Conservation (phyloP, 371 early-diverging fungal genomes). For the Dinochytrium kinnereticum region DNA sequence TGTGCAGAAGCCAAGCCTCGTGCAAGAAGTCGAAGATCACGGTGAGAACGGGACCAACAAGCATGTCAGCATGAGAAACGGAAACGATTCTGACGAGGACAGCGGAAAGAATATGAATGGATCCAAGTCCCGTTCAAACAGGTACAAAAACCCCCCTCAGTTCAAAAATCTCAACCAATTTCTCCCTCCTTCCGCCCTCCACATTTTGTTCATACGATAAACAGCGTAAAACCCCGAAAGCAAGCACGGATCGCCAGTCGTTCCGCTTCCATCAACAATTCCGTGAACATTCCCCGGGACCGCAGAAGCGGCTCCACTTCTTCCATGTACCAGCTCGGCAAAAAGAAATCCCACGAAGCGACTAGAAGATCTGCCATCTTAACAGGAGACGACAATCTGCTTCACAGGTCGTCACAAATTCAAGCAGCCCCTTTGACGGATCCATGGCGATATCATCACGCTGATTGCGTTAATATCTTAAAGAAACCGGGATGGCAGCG, state of each 20-base stretch:
- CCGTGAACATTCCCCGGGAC: neutral
- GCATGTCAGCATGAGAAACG: neutral
- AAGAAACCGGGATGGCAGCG: slow-evolving; percentile 31
- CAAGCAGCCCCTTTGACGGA: neutral
- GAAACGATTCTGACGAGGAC: too few relatives aligned
- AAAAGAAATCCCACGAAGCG: neutral
- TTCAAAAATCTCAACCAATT: too few relatives aligned
- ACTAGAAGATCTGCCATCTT: neutral
- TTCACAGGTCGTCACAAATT: neutral
- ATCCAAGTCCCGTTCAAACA: too few relatives aligned
- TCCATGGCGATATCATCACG: slow-evolving; percentile 25
- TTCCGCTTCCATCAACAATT: neutral
- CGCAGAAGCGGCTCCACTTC: neutral
- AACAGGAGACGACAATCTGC: neutral
- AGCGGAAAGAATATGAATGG: too few relatives aligned
- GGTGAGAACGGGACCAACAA: neutral
- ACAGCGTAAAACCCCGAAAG: too few relatives aligned
- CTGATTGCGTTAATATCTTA: slow-evolving; percentile 22
- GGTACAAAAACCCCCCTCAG: too few relatives aligned
- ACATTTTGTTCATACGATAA: too few relatives aligned
- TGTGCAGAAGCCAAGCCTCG: neutral
- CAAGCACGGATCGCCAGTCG: too few relatives aligned
- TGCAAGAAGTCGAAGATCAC: too few relatives aligned
- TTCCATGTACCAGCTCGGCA: neutral
- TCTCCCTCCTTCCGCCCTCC: too few relatives aligned